Conservation (phyloP, 768 basidiomycete genomes). For the Xerocomellus amylosporus region DNA sequence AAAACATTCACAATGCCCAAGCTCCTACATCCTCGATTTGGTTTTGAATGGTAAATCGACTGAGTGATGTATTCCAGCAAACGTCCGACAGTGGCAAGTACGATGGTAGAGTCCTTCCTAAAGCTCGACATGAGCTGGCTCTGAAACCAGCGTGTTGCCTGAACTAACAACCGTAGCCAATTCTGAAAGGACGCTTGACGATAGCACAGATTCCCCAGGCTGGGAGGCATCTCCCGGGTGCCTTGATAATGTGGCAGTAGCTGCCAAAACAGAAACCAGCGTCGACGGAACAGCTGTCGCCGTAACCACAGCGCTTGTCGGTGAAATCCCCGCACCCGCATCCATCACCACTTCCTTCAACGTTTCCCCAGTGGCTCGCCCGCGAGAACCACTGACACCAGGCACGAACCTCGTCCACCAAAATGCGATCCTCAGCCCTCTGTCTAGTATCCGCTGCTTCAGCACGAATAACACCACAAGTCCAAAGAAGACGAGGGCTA, state of each 20-base stretch:
- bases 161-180: background rate
- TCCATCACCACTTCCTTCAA: constrained; percentile 10
- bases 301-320: constrained; percentile 7
- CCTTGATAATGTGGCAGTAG: constrained; percentile 1
- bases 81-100: background rate
- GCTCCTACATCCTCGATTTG: background rate
- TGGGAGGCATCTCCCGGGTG: background rate
- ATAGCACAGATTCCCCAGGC: background rate
- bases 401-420: constrained; percentile 87
- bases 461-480: constrained; percentile 83
- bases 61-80: background rate
- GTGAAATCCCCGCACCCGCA: background rate
- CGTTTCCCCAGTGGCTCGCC: background rate
- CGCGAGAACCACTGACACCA: constrained; percentile 1
- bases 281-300: constrained; percentile 6
- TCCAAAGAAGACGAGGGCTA: constrained; percentile 78
- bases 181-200: background rate
- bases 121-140: constrained; percentile 17
- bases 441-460: constrained; percentile 83
- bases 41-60: background rate
- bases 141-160: background rate
- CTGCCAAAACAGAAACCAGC: constrained; percentile 11
- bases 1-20: background rate
- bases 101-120: constrained; percentile 3
- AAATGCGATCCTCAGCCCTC: constrained; percentile 71